Percentiles rank a stretch among this genome's conserved stretches.
Conservation (phyloP, 345 rosid genomes). For the Hypericum perforatum region DNA sequence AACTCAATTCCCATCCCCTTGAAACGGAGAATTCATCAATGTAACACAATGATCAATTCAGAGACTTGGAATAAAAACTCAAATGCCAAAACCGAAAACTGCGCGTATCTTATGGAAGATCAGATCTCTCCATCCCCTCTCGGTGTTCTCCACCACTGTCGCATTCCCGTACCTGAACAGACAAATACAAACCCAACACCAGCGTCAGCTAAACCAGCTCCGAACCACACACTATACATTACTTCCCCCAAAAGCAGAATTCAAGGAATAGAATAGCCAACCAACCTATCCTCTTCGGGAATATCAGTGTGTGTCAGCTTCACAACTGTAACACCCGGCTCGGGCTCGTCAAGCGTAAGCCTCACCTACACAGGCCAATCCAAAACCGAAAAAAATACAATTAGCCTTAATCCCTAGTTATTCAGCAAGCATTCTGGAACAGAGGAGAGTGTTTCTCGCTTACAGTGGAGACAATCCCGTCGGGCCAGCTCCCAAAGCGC, state of each 20-base stretch:
- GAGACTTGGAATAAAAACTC: conserved; percentile 3
- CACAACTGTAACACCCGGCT: conserved; percentile 69
- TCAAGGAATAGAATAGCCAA: not conserved
- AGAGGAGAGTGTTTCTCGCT: conserved; percentile 5
- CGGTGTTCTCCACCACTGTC: conserved; percentile 86
- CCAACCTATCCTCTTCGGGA: conserved; percentile 92
- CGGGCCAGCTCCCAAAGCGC: conserved; percentile 98
- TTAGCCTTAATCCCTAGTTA: not conserved
- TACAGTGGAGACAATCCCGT: conserved; percentile 75
- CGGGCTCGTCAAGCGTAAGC: conserved; percentile 60
- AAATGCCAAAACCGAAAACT: conserved; percentile 68
- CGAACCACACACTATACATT: not conserved
- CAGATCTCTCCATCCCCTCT: conserved; percentile 94
- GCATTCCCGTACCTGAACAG: conserved; percentile 81
- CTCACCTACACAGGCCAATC: conserved; percentile 49
- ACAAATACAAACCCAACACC: not conserved
- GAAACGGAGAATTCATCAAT: no score
- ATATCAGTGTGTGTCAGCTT: conserved; percentile 68
- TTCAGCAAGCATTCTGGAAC: not conserved
- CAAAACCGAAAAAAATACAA: conserved; percentile 1
- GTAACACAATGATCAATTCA: not conserved
- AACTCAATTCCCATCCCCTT: no score
- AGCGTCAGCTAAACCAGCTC: conserved; percentile 2
- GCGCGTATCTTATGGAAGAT: conserved; percentile 84
- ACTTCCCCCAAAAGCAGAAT: not conserved